Conservation (phyloP, 306 rosid genomes). For the Phaseolus lunatus region DNA sequence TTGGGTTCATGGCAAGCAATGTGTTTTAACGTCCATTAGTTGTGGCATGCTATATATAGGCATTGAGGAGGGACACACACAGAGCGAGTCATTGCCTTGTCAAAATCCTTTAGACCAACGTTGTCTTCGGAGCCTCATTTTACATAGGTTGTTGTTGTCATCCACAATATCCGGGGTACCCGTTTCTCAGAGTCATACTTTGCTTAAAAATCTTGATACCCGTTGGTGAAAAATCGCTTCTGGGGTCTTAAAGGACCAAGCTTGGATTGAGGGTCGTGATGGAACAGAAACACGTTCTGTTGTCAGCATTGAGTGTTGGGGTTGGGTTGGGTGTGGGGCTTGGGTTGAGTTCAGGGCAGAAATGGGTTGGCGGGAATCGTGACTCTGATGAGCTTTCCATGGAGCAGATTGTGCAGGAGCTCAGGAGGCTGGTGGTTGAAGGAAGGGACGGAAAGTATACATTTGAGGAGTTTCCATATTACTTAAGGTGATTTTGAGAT, state of each 20-base stretch:
- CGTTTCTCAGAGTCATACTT: conserved; percentile 45
- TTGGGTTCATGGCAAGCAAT: conserved; percentile 44
- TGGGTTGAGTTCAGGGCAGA: conserved; percentile 81
- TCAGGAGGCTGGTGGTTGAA: conserved; percentile 66
- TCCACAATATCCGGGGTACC: conserved; percentile 45
- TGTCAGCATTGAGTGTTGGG: conserved; percentile 97
- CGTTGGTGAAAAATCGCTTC: conserved; percentile 40
- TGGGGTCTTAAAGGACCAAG: conserved; percentile 38
- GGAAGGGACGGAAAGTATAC: conserved; percentile 65
- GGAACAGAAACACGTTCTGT: conserved; percentile 93
- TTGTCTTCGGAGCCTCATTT: conserved; percentile 44
- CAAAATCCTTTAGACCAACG: conserved; percentile 54
- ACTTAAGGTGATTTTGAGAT: conserved; percentile 67
- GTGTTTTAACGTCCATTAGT: conserved; percentile 62
- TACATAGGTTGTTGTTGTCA: neutral
- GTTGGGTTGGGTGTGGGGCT: conserved; percentile 95
- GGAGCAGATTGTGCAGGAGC: conserved; percentile 77
- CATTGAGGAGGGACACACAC: conserved; percentile 41
- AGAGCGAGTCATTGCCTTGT: conserved; percentile 53
- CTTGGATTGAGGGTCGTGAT: conserved; percentile 44
- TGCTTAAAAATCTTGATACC: conserved; percentile 37
- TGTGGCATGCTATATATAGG: conserved; percentile 67
- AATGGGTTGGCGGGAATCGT: conserved; percentile 78
- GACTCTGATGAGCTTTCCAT: conserved; percentile 66
- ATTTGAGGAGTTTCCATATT: conserved; percentile 85